Base-by-base conservation (phyloP, 2,329 filamentous ascomycete genomes). In the Colletotrichum musae region DNA sequence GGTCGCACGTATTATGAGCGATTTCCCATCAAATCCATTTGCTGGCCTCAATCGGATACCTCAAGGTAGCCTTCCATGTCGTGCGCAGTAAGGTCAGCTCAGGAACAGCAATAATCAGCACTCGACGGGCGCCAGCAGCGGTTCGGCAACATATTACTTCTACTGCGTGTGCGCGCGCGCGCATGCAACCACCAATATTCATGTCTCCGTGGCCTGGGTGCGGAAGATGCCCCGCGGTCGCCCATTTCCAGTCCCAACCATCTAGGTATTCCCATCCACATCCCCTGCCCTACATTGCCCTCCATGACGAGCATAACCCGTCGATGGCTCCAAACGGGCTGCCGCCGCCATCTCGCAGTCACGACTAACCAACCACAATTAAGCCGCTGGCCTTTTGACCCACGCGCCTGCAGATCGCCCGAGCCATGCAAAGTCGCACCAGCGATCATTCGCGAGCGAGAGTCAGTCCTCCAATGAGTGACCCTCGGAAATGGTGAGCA, bases 321-420 rank as follows among this genome's bases (percentile, higher is more conserved):
- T 60, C 41, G 26, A 66, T 21, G 41, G 47, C 52, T 56, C 43
- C 26, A 36, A 57, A 61, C 16, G 51, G 56, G 36, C 54, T 52
- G 53, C 47, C 54, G 54, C 53, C n/a, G 28, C 54, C 54, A 53
- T 39, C 24, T 63, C 45, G 36, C 39, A 54, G 61, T 24, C 12
- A 16, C 15, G 50, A 16, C 47, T 21, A 54, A 32, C 64, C 68
- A 68, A 63, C 68, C 68, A 68, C n/a, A 32, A 18, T 47, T 28
- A 47, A 58, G 58, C 48, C 47, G 50, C 64, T 41, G 10, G 54
- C 28, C 28, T 58, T 32, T 47, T 58, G 50, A 36, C 53, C 64
- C 68, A 68, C 58, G 52, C 59, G 53, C 58, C 52, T 64, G 68
- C 58, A 70, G 64, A 70, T 68, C 68, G 58, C 50, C 58, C 51